These are phyloP conservation scores for Lecanicillium sp. DNA, from an alignment of 2,329 filamentous ascomycete genomes.

Conservation along the genomic window DNA sequence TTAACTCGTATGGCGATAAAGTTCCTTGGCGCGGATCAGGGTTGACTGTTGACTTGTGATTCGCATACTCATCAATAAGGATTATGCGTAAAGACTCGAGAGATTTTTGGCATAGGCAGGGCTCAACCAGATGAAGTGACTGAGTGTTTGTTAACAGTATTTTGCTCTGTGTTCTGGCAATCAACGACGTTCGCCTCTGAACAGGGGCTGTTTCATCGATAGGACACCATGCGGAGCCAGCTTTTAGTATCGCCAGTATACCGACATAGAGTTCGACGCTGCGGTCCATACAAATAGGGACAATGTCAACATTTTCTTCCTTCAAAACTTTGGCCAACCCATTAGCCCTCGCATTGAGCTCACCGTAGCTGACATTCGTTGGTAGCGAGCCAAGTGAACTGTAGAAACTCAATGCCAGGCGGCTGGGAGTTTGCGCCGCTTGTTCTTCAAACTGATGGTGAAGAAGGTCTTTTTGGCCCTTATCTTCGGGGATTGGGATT, in stretches of 20 bases:
- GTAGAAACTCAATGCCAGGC: conserved; percentile 13
- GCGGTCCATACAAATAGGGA: conserved; percentile 30
- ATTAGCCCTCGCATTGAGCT: conserved; percentile 25
- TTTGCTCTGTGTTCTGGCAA: conserved; percentile 22
- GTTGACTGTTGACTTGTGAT: conserved; percentile 7
- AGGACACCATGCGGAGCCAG: conserved; percentile 31
- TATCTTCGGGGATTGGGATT: conserved; percentile 16
- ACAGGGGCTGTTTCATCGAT: conserved; percentile 29
- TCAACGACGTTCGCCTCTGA: conserved; percentile 27
- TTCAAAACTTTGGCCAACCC: conserved; percentile 20
- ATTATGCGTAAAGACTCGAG: conserved; percentile 18
- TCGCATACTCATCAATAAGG: conserved; percentile 18
- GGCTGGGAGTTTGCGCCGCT: conserved; percentile 12
- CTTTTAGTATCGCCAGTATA: conserved; percentile 32
- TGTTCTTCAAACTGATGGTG: conserved; percentile 17
- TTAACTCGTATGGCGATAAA: conserved; percentile 5
- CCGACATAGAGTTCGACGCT: conserved; percentile 28
- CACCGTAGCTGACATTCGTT: conserved; percentile 21
- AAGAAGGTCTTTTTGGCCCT: too few species aligned
- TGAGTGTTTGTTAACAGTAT: conserved; percentile 9
- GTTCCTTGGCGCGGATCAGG: conserved; percentile 7
- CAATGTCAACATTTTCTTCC: conserved; percentile 18
- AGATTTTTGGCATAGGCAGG: conserved; percentile 16
- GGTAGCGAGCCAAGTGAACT: conserved; percentile 15
- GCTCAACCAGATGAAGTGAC: conserved; percentile 12